These are phyloP conservation scores for Calocybe cyanea DNA, from an alignment of 768 basidiomycete genomes.

Conservation along the genomic window DNA sequence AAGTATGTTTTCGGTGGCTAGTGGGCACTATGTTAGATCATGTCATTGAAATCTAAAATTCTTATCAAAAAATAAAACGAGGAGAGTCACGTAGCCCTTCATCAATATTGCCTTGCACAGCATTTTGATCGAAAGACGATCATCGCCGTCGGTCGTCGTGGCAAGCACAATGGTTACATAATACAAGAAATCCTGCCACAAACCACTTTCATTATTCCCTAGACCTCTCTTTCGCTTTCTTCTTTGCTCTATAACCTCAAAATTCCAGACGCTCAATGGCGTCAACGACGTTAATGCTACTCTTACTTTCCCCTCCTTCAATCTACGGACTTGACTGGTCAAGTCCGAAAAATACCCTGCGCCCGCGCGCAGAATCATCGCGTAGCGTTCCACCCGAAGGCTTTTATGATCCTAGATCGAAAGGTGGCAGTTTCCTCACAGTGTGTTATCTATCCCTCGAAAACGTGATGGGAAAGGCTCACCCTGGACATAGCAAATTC, in stretches of 20 bases:
- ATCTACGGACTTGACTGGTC: slow-evolving; percentile 11
- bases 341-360: not conserved
- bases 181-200: too few relatives aligned
- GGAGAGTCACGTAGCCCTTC: too few relatives aligned
- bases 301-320: slow-evolving; percentile 28
- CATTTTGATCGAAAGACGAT: too few relatives aligned
- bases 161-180: too few relatives aligned
- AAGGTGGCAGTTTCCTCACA: slow-evolving; percentile 69
- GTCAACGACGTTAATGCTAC: slow-evolving; percentile 20
- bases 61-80: too few relatives aligned
- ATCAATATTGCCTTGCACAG: too few relatives aligned
- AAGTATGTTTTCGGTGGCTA: slow-evolving; percentile 14
- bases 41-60: too few relatives aligned
- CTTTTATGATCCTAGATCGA: slow-evolving; percentile 52
- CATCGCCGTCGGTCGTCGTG: too few relatives aligned
- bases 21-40: too few relatives aligned
- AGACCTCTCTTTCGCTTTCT: not conserved
- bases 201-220: too few relatives aligned
- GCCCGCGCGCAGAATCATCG: slow-evolving; percentile 15
- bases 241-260: not conserved
- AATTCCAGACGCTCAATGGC: slow-evolving; percentile 10
- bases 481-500: slow-evolving; percentile 38
- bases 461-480: not conserved
- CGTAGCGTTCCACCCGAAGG: slow-evolving; percentile 48
- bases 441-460: slow-evolving; percentile 37